Base-by-base conservation (phyloP, 495 filamentous ascomycete genomes). In the Penicillium angulare region DNA sequence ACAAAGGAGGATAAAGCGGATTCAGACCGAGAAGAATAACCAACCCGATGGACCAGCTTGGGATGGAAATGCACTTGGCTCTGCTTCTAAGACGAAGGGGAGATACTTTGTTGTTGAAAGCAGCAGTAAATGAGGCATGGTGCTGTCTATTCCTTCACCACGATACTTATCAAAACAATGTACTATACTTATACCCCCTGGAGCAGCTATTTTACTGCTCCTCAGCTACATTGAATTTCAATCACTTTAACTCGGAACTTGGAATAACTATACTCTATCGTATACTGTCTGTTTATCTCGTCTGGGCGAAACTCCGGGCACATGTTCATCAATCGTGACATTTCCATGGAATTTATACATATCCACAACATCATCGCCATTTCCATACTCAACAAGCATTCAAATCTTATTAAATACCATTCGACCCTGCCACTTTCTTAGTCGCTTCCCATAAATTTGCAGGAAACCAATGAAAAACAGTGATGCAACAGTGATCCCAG, bases 101-200 rank as follows among this genome's bases (percentile, higher is more conserved):
- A 78, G 74, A 54, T 96, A 84, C 63, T 92, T 96, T 50, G 83
- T 92, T 31, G 90, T 95, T 16, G 82, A 90, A 51, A 88, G 82
- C 47, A 78, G 60, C 43, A 60, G 43, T 7, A 47, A 43, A 39
- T 33, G 27, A 46, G 12, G 27, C 34, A 22, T 29, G 8, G 5
- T 6, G n/a, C 9, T 48, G n/a, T 38, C 27, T 27, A 27, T 27
- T 10, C 10, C 26, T 31, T n/a, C n/a, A n/a, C n/a, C n/a, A n/a
- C n/a, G n/a, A n/a, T n/a, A n/a, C n/a, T n/a, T n/a, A n/a, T n/a
- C n/a, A 18, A 46, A 24, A 13, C 13, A 13, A 13, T 47, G 35
- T 50, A 50, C 43, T 43, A 51, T 47, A 56, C n/a, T 24, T 17
- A 47, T 41, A 46, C 44, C 40, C 38, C 47, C 36, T 20, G 8